Evolutionary conservation across 164 flowering plant species (phyloP).

Genomic region (Hamamelis virginiana): DNA sequence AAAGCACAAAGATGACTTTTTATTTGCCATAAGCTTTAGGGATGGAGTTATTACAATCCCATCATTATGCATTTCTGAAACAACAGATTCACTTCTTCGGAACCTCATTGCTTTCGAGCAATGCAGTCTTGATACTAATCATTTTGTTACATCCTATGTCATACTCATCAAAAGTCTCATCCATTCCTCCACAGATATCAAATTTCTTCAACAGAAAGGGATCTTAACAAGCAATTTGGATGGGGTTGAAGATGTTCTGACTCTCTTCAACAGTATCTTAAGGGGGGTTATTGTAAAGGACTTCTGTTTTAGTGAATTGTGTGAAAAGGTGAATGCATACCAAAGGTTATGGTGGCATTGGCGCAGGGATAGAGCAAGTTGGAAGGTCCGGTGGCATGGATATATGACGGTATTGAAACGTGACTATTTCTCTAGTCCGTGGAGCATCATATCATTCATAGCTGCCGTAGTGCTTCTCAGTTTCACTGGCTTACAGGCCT

Average conservation of each 20-base stretch:
- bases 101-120: conserved; percentile 33
- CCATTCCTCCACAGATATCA: conserved; percentile 14
- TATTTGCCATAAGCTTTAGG: conserved; percentile 17
- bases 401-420: not conserved
- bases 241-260: not conserved
- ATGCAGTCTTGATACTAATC: not conserved
- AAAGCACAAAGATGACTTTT: not conserved
- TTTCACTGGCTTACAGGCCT: too few species aligned
- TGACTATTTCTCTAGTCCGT: not conserved
- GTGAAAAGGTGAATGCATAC: conserved; percentile 18
- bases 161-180: conserved; percentile 22
- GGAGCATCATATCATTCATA: not conserved
- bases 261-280: conserved; percentile 14
- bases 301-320: conserved; percentile 20
- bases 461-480: not conserved
- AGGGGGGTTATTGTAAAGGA: conserved; percentile 14
- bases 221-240: not conserved
- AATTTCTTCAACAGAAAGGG: conserved; percentile 6
- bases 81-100: conserved; percentile 18
- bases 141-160: conserved; percentile 26
- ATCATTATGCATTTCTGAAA: conserved; percentile 12
- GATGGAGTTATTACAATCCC: conserved; percentile 27
- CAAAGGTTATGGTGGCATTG: not conserved
- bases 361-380: not conserved
- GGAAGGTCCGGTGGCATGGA: not conserved